Evolutionary conservation across 495 filamentous ascomycete genomes (phyloP).

Genomic region (Apiosordaria backusii): DNA sequence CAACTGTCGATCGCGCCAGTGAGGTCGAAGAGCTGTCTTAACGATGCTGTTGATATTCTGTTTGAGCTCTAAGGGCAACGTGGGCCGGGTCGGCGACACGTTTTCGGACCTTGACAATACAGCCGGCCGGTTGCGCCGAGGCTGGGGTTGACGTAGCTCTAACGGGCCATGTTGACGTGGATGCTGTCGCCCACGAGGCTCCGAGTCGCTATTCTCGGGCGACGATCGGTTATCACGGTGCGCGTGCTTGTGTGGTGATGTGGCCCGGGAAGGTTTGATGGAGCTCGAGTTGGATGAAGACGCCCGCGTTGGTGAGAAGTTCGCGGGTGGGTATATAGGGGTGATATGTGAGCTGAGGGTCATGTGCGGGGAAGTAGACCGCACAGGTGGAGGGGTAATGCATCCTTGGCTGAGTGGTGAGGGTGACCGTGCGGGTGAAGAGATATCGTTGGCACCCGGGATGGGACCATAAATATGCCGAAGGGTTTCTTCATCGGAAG

Average conservation of each 20-base stretch:
- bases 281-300: constrained; percentile 18
- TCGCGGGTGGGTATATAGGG: constrained; percentile 57
- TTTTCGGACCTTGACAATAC: constrained; percentile 48
- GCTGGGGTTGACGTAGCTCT: constrained; percentile 52
- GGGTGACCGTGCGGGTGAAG: constrained; percentile 72
- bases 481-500: constrained; percentile 51
- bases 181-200: constrained; percentile 23
- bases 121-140: constrained; percentile 34
- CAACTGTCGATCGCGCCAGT: constrained; percentile 65
- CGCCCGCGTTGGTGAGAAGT: constrained; percentile 52
- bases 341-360: constrained; percentile 60
- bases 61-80: constrained; percentile 68
- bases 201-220: constrained; percentile 46
- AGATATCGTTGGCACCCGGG: constrained; percentile 43
- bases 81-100: constrained; percentile 52
- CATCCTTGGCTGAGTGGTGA: constrained; percentile 63
- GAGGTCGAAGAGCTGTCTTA: constrained; percentile 67
- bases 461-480: constrained; percentile 45
- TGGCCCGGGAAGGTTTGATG: constrained; percentile 35
- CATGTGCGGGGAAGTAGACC: constrained; percentile 64
- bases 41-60: constrained; percentile 80
- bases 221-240: constrained; percentile 28
- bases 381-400: constrained; percentile 64
- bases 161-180: constrained; percentile 19
- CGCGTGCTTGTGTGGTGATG: constrained; percentile 16